Evolutionary conservation across 805 yeast genomes (phyloP).

Genomic region (Zygotorulaspora chibaensis): DNA sequence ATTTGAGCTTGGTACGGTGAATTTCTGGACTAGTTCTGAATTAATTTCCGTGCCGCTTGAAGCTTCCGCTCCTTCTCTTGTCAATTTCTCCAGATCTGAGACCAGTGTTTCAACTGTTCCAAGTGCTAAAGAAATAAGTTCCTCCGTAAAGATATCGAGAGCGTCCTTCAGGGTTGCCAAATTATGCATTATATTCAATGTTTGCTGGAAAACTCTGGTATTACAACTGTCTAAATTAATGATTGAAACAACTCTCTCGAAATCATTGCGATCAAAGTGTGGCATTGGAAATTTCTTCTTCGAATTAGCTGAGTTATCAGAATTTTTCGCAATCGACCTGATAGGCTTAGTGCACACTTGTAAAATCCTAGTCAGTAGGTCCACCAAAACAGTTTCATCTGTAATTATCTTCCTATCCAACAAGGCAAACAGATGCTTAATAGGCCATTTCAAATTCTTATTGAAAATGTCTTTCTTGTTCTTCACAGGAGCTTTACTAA

Average conservation of each 20-base stretch:
- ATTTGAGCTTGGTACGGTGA: constrained; percentile 75
- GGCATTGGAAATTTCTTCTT: constrained; percentile 47
- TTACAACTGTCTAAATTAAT: constrained; percentile 80
- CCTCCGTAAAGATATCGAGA: constrained; percentile 59
- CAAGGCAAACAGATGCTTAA: constrained; percentile 61
- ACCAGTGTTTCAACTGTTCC: constrained; percentile 52
- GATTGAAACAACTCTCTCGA: constrained; percentile 60
- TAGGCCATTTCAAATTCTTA: constrained; percentile 55
- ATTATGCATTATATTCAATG: constrained; percentile 75
- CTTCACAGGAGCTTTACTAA: constrained; percentile 36
- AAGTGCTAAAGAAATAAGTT: constrained; percentile 62
- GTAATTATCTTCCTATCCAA: constrained; percentile 60
- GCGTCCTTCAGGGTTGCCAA: constrained; percentile 59
- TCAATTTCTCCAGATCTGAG: constrained; percentile 49
- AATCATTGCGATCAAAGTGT: constrained; percentile 54
- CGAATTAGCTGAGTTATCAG: constrained; percentile 29
- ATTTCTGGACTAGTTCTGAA: constrained; percentile 54
- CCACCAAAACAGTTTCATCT: constrained; percentile 73
- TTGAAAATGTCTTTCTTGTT: constrained; percentile 33
- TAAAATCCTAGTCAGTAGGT: constrained; percentile 65
- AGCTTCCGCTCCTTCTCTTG: constrained; percentile 41
- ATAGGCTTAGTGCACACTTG: constrained; percentile 77
- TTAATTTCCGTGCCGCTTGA: constrained; percentile 45
- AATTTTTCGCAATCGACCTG: constrained; percentile 46
- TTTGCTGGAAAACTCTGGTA: constrained; percentile 77